Evolutionary conservation across 768 basidiomycete genomes (phyloP), one percentile per base, ranked within the genome.

Genomic region (Pleurotus citrinopileatus): DNA sequence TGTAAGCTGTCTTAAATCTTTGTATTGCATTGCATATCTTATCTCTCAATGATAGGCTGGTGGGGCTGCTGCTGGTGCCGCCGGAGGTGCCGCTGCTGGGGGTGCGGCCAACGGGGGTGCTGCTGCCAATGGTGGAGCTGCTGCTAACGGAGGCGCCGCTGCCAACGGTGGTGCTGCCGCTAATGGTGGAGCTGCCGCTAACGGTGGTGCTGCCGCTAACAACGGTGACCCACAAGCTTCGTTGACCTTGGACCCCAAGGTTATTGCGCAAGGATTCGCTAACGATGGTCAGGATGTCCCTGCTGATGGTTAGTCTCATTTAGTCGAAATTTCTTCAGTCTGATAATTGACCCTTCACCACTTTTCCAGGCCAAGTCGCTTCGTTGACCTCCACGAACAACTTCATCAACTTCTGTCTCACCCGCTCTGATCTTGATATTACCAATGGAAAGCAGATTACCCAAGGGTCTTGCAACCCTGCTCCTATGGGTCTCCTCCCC

Each of bases 381-480:
- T 85, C 83, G 4, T 67, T 82, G 5, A 84, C 79, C 0, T 84
- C 84, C n/a, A 67, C 66, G 42, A 85, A 89, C 71, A 89, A 89
- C 73, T 90, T 85, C 65, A 86, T 87, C 70, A 86, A 86, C 70
- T 84, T 73, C 65, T 87, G 86, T 60, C 66, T 71, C 5, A 79
- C 76, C 13, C 61, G 74, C 3, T 63, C 75, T 3, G 60, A 73
- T 48, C 65, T 77, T 45, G 75, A 82, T 2, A 72, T 86, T 55
- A 87, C 87, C 40, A 79, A 81, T 59, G 79, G 78, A 19, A 56
- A 69, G 56, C 75, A 71, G 54, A 67, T 76, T 58, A 52, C 56
- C 15, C 63, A 63, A 26, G 74, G 72, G 40, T 77, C 78, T 9
- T 53, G 78, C 63, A 79, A 80, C 65, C 73, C 77, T 5, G 71